Evolutionary conservation across 1,284 basidiomycete genomes (phyloP).

Genomic region (Neonothopanus nambi): DNA sequence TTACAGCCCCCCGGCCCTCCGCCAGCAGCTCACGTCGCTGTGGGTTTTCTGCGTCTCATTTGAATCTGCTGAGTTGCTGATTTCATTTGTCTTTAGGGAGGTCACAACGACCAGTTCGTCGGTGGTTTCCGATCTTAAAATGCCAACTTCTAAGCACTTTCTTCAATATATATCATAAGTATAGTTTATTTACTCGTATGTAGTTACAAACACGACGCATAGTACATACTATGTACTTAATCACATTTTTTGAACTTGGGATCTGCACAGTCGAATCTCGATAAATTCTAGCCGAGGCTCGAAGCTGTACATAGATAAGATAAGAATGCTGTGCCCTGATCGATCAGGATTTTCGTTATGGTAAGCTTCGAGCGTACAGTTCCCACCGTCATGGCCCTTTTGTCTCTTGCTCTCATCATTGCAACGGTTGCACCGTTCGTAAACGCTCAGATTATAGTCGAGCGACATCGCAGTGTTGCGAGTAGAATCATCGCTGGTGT

Average conservation of each 20-base stretch:
- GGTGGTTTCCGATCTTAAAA: constrained; percentile 13
- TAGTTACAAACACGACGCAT: no score
- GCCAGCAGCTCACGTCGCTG: constrained; percentile 12
- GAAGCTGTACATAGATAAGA: no score
- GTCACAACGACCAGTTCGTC: constrained; percentile 8
- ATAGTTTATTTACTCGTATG: no score
- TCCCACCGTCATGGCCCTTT: neutral
- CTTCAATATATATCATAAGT: neutral
- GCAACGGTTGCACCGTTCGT: neutral
- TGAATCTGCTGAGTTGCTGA: neutral
- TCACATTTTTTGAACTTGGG: no score
- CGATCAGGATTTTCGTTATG: no score
- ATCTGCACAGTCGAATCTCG: no score
- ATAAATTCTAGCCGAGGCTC: no score
- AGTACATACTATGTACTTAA: no score
- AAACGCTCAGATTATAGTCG: neutral
- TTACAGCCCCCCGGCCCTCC: constrained; percentile 10
- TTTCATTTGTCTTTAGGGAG: neutral
- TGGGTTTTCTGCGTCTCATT: neutral
- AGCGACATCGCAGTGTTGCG: neutral
- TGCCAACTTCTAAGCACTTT: no score
- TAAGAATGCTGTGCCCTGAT: no score
- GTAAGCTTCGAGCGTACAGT: neutral
- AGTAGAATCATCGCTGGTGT: neutral
- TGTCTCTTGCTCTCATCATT: neutral